Percentiles rank a stretch among this genome's conserved stretches.
phyloP scores from a whole-genome alignment of 2,329 filamentous ascomycete species.

The Epichloe hybrida region DNA sequence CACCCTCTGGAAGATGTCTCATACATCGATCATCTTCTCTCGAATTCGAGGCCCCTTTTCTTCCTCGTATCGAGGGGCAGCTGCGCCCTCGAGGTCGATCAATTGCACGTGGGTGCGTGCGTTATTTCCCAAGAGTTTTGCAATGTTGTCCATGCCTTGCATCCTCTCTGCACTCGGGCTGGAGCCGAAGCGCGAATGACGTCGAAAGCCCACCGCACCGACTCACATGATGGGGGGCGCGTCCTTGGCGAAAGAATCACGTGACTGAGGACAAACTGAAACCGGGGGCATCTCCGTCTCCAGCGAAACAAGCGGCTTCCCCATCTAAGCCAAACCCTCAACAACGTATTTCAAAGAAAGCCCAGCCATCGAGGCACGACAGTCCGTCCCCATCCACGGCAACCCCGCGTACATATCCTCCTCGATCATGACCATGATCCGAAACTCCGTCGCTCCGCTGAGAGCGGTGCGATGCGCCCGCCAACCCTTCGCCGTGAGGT shows the following conservation, averaged over 20 bases:
- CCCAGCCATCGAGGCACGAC: slow-evolving; percentile 17
- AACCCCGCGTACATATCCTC: slow-evolving; percentile 1
- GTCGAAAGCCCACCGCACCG: not conserved
- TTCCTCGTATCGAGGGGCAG: not conserved
- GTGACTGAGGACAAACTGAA: not conserved
- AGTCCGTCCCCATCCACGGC: slow-evolving; percentile 11
- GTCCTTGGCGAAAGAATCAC: not conserved
- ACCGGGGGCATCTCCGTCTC: not conserved
- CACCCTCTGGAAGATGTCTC: not conserved
- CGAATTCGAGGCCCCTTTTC: not conserved
- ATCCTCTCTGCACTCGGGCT: too few species aligned
- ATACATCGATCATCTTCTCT: too few species aligned
- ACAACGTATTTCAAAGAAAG: not conserved
- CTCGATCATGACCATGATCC: slow-evolving; percentile 22
- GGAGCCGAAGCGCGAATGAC: not conserved
- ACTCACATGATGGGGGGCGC: too few species aligned
- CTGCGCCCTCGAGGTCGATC: not conserved
- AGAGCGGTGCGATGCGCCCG: slow-evolving; percentile 24
- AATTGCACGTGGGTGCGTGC: not conserved
- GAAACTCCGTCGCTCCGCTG: slow-evolving; percentile 23
- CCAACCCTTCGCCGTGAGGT: slow-evolving; percentile 19
- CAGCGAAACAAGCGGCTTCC: not conserved
- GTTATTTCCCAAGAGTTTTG: not conserved
- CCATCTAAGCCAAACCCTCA: not conserved
- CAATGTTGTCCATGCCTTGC: not conserved